Evolutionary conservation across 148 eudicot genomes (phyloP).

Genomic region (Fagopyrum tataricum): DNA sequence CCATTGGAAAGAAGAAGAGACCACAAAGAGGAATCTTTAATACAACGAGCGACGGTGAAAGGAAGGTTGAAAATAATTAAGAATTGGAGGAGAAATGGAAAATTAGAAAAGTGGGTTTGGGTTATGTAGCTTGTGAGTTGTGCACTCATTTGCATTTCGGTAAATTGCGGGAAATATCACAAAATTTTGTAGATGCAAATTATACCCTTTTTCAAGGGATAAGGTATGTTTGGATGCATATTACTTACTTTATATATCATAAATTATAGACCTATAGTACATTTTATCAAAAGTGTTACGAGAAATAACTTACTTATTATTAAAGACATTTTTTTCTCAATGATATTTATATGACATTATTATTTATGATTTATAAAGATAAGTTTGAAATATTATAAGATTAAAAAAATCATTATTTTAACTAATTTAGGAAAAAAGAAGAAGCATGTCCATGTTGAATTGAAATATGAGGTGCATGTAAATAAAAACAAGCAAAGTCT

Average conservation of each 20-base stretch:
- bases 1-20: background rate
- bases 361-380: background rate
- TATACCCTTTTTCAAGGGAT: no score
- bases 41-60: conserved; percentile 5
- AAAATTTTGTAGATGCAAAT: no score
- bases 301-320: no score
- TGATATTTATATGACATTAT: background rate
- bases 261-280: no score
- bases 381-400: no score
- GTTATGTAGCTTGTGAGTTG: background rate
- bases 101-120: background rate
- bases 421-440: no score
- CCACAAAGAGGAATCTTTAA: conserved; percentile 12
- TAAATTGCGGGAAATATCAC: background rate
- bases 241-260: no score
- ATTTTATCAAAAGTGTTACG: no score
- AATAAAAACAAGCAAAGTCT: background rate
- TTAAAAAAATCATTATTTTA: no score
- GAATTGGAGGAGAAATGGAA: background rate
- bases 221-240: no score
- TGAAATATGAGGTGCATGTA: background rate
- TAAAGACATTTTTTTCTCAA: background rate
- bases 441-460: no score
- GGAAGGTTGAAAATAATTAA: background rate
- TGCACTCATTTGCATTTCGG: background rate